Percentiles rank a stretch among this genome's conserved stretches.
Conservation (phyloP, 768 basidiomycete genomes). For the Punctularia strigosozonata region DNA sequence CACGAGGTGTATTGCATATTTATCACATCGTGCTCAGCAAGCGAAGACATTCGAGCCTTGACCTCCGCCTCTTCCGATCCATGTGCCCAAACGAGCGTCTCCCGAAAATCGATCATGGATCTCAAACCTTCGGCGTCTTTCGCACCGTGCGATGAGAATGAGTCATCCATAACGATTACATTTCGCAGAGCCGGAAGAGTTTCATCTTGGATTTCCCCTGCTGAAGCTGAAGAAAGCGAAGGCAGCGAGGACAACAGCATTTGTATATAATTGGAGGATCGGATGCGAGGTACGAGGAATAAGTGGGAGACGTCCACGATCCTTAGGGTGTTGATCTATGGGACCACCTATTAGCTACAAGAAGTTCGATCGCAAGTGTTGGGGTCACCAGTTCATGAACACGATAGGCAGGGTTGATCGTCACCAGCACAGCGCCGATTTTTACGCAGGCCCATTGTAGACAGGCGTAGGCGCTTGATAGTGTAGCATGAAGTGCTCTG, state of each 20-base stretch:
- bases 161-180: slow-evolving; percentile 59
- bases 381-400: slow-evolving; percentile 60
- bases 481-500: not conserved
- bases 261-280: slow-evolving; percentile 50
- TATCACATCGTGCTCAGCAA: slow-evolving; percentile 58
- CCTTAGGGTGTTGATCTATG: slow-evolving; percentile 47
- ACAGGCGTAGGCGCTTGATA: slow-evolving; percentile 57
- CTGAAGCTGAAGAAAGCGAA: slow-evolving; percentile 32
- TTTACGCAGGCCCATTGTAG: slow-evolving; percentile 83
- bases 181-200: slow-evolving; percentile 50
- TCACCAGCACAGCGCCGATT: slow-evolving; percentile 74
- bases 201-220: slow-evolving; percentile 46
- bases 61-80: slow-evolving; percentile 29
- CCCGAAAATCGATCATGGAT: slow-evolving; percentile 58
- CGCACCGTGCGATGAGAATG: slow-evolving; percentile 27
- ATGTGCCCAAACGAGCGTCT: slow-evolving; percentile 61
- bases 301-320: slow-evolving; percentile 59
- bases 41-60: slow-evolving; percentile 24
- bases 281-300: slow-evolving; percentile 59
- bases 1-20: slow-evolving; percentile 86
- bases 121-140: slow-evolving; percentile 28
- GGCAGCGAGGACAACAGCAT: slow-evolving; percentile 49
- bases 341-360: slow-evolving; percentile 3
- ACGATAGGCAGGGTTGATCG: slow-evolving; percentile 75
- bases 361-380: not conserved